These are phyloP conservation scores for Beauveria varroae DNA, from an alignment of 2,329 filamentous ascomycete species.

Conservation along the genomic window DNA sequence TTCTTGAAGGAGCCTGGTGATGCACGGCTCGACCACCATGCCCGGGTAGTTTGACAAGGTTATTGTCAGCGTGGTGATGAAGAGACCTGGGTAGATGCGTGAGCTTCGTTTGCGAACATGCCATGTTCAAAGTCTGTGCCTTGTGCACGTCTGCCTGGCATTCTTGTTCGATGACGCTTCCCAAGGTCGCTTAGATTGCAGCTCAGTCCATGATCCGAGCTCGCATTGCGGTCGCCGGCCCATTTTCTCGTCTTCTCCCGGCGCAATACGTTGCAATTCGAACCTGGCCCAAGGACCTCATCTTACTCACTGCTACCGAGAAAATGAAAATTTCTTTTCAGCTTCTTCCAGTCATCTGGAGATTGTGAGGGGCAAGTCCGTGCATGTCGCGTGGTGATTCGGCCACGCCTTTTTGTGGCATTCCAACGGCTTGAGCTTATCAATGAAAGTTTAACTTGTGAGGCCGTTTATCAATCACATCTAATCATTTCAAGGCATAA, in stretches of 20 bases:
- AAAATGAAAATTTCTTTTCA: neutral
- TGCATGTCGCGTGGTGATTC: neutral
- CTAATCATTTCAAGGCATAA: neutral
- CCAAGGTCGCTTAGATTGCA: too few species aligned
- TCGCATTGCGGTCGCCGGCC: neutral
- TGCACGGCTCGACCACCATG: slow-evolving; percentile 25
- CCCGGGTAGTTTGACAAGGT: slow-evolving; percentile 25
- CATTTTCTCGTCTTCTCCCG: neutral
- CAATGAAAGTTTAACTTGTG: too few species aligned
- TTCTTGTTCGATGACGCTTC: neutral
- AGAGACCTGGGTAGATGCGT: slow-evolving; percentile 16
- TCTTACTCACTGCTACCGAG: neutral
- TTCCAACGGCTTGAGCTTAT: too few species aligned
- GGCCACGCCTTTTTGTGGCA: too few species aligned
- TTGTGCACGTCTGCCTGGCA: neutral
- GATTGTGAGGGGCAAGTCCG: neutral
- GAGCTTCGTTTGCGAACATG: neutral
- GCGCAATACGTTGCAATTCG: neutral
- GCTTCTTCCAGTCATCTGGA: neutral
- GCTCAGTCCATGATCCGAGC: neutral
- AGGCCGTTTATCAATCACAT: neutral
- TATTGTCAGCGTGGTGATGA: slow-evolving; percentile 23
- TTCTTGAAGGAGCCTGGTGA: slow-evolving; percentile 32
- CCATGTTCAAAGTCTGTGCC: neutral
- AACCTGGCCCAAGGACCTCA: neutral